Base-by-base conservation (phyloP, 2,329 filamentous ascomycete genomes). In the Nigrospora osmanthi region DNA sequence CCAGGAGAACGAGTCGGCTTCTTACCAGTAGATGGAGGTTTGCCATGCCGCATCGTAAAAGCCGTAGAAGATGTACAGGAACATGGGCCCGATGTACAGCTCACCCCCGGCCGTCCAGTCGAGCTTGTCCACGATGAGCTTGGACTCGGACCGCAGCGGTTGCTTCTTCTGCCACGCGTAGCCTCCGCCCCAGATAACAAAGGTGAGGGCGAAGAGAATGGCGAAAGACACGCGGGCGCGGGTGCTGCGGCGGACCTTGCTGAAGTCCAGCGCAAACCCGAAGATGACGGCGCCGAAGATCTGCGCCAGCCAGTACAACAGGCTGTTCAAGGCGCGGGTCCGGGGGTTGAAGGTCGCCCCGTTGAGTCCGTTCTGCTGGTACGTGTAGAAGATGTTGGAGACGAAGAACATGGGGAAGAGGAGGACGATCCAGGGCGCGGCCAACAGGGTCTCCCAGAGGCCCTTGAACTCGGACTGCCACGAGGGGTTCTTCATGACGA, bases 11-110 rank as follows among this genome's bases (percentile, higher is more conserved):
- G 7, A 6, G 23, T 6, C 7, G 23, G 82, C 81, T 35, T 85
- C 89, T 60, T 80, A 89, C 90, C 90, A 96, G 73, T 97, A 96
- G 41, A 90, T 83, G 57, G 75, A 82, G 0, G 89, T 91, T 71
- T 97, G 91, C 84, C 89, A 96, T 44, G 83, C 79, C 37, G 90
- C 88, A 62, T 96, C 91, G 53, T 58, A 61, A 35, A 63, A 58
- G 34, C 59, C 60, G 49, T 63, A 60, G 49, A 62, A 63, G 38
- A 63, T 84, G 70, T 87, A 89, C 45, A 89, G 67, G 62, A 89
- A 84, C 73, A 89, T 85, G 1, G 83, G 82, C 0, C 83, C 84
- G 44, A 81, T 67, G 57, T 83, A 89, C 17, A 30, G 15, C 17
- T 46, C 35, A 42, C 73, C 73, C n/a, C 63, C 54, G 39, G 74